Percentiles rank a stretch among this genome's conserved stretches.
Conservation (phyloP, 805 yeast genomes). For the Candida coleopterorum region DNA sequence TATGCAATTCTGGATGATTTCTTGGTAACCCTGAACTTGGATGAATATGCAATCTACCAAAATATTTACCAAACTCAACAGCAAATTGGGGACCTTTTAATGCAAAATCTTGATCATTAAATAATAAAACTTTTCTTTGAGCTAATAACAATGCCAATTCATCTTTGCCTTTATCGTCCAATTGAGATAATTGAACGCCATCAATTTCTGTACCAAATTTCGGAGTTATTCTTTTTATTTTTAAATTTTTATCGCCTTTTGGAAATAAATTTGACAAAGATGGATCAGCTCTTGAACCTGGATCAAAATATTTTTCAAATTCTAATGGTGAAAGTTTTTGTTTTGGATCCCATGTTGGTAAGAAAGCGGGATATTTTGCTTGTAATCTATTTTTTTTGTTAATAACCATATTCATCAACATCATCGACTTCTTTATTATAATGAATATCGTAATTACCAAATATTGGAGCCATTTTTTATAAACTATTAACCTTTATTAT, state of each 20-base stretch:
- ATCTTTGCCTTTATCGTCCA: conserved; percentile 53
- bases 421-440: conserved; percentile 50
- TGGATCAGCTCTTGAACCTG: conserved; percentile 68
- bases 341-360: conserved; percentile 66
- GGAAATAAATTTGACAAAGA: conserved; percentile 48
- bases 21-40: conserved; percentile 71
- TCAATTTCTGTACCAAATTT: conserved; percentile 63
- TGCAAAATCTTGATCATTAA: conserved; percentile 64
- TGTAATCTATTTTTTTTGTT: conserved; percentile 32
- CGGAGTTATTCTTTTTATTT: conserved; percentile 51
- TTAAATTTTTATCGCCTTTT: conserved; percentile 15
- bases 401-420: conserved; percentile 45
- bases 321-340: conserved; percentile 48
- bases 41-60: conserved; percentile 69
- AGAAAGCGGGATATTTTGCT: conserved; percentile 47
- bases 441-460: conserved; percentile 42
- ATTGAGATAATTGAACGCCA: conserved; percentile 55
- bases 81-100: conserved; percentile 44
- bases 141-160: conserved; percentile 68
- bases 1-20: conserved; percentile 59
- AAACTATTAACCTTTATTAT: too few species aligned
- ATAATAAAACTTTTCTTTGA: conserved; percentile 63
- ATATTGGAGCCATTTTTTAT: conserved; percentile 30
- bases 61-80: conserved; percentile 55
- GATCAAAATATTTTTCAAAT: conserved; percentile 55